Evolutionary conservation across 2,329 filamentous ascomycete genomes (phyloP).

Genomic region (Hyphodiscus sp.): DNA sequence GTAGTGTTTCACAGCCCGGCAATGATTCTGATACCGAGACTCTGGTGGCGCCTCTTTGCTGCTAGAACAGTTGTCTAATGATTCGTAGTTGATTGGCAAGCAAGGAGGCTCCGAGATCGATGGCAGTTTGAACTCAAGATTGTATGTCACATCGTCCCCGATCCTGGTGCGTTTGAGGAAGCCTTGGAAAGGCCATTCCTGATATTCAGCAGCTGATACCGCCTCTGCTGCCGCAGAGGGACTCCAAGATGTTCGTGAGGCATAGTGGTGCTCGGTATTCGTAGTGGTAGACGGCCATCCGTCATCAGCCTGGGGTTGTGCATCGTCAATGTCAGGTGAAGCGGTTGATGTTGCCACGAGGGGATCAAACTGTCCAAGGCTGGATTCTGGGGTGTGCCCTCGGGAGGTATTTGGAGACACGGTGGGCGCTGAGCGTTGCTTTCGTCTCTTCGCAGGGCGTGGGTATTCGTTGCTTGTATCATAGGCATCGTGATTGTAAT

Average conservation of each 20-base stretch:
- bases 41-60: neutral
- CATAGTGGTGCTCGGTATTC: neutral
- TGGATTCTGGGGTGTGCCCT: too few relatives aligned
- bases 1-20: neutral
- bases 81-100: conserved; percentile 6
- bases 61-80: neutral
- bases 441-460: neutral
- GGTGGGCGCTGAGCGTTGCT: neutral
- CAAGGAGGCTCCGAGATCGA: conserved; percentile 11
- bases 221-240: conserved; percentile 1
- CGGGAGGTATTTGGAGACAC: too few relatives aligned
- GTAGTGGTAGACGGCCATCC: too few relatives aligned
- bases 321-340: too few relatives aligned
- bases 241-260: neutral
- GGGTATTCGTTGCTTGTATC: neutral
- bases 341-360: too few relatives aligned
- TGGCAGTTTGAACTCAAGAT: conserved; percentile 15
- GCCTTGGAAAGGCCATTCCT: conserved; percentile 6
- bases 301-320: too few relatives aligned
- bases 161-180: conserved; percentile 3
- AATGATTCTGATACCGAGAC: neutral
- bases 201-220: conserved; percentile 8
- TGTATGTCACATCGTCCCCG: conserved; percentile 7
- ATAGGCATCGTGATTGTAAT: neutral
- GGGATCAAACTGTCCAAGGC: too few relatives aligned